Evolutionary conservation across 108 stramenopile genomes (phyloP).

Genomic region (Pelagomonas calceolata): DNA sequence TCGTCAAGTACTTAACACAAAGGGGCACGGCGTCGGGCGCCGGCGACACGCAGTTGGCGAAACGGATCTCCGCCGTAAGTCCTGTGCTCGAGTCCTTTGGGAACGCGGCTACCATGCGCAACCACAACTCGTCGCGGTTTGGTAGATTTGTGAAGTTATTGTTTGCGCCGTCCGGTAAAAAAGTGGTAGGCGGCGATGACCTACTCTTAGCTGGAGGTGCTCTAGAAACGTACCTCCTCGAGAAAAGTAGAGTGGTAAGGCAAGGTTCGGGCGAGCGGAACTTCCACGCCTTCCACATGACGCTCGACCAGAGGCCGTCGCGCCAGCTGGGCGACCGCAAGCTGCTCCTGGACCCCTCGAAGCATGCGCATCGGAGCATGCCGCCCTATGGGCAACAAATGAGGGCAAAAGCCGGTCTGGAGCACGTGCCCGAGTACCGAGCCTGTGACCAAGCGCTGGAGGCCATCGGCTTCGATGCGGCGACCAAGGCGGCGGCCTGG

Average conservation of each 20-base stretch:
- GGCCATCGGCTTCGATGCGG: conserved; percentile 35
- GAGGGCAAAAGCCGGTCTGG: not conserved
- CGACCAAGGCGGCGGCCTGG: not conserved
- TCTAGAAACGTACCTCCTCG: conserved; percentile 84
- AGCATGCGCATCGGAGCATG: not conserved
- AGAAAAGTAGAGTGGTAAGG: conserved; percentile 56
- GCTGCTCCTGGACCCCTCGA: not conserved
- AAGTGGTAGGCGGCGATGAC: conserved; percentile 25
- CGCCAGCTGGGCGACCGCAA: not conserved
- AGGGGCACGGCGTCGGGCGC: not conserved
- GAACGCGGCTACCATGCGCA: conserved; percentile 11
- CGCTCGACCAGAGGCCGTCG: conserved; percentile 17
- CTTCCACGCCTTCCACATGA: conserved; percentile 85
- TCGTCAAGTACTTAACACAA: conserved; percentile 77
- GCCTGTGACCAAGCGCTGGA: conserved; percentile 1
- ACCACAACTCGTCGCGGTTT: conserved; percentile 18
- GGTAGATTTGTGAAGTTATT: conserved; percentile 15
- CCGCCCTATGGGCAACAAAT: not conserved
- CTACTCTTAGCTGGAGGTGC: conserved; percentile 37
- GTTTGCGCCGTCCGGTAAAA: conserved; percentile 17
- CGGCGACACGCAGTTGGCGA: too few relatives aligned
- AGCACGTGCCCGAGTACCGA: not conserved
- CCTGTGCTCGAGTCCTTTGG: conserved; percentile 58
- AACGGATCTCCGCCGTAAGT: not conserved
- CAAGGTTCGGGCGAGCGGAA: conserved; percentile 62